Conservation (phyloP, 2,329 filamentous ascomycete genomes). For the Monilinia polystroma region DNA sequence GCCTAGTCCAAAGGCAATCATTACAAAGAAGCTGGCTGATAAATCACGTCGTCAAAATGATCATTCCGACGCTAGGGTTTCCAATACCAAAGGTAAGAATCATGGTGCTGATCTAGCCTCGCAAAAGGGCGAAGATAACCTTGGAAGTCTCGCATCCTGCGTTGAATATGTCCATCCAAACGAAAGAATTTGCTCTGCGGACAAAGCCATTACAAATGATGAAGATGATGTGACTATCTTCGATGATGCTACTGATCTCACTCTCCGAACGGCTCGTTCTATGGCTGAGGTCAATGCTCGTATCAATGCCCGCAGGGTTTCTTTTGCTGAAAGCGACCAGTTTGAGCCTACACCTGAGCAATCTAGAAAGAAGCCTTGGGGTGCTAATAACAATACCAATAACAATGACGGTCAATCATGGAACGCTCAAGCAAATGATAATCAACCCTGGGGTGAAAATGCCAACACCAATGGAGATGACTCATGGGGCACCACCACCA, state of each 20-base stretch:
- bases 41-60: neutral
- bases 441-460: neutral
- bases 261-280: slow-evolving; percentile 9
- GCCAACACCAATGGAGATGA: slow-evolving; percentile 1
- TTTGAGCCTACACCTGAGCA: slow-evolving; percentile 4
- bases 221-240: neutral
- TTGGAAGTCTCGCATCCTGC: slow-evolving; percentile 1
- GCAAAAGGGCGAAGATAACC: neutral
- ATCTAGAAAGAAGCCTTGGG: slow-evolving; percentile 4
- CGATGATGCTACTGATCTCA: slow-evolving; percentile 14
- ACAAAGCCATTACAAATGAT: neutral
- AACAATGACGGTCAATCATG: slow-evolving; percentile 2
- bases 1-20: slow-evolving; percentile 3
- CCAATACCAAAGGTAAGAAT: neutral
- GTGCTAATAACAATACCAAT: neutral
- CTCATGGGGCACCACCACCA: slow-evolving; percentile 1
- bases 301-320: neutral
- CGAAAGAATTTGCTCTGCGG: neutral
- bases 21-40: neutral
- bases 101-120: neutral
- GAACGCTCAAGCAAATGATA: neutral
- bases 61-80: neutral
- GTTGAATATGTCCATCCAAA: neutral
- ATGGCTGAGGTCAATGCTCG: neutral
- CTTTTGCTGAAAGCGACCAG: neutral